A percentile compares a stretch with the other conserved stretches of the same genome.
Evolutionary conservation across 257 asterid genomes (phyloP).

Genomic region (Leptodermis oblonga): DNA sequence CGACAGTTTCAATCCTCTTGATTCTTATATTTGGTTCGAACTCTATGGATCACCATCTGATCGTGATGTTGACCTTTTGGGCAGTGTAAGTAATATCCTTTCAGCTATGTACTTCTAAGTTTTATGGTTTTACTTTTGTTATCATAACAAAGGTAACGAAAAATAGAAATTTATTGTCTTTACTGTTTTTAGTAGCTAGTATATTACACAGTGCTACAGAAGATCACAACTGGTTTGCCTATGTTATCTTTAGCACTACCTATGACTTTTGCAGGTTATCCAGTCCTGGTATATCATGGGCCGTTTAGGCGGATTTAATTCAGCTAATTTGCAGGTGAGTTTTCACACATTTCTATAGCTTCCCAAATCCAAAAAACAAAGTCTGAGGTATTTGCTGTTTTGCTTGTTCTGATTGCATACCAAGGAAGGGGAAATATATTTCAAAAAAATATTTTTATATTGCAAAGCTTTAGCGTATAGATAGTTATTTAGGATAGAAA

Average conservation of each 20-base stretch:
- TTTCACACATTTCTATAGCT: background rate
- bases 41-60: slow-evolving; percentile 87
- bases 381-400: background rate
- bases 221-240: background rate
- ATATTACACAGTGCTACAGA: background rate
- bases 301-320: slow-evolving; percentile 86
- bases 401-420: background rate
- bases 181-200: background rate
- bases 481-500: background rate
- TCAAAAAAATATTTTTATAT: background rate
- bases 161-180: background rate
- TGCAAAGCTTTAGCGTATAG: background rate
- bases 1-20: slow-evolving; percentile 90
- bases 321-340: slow-evolving; percentile 79
- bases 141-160: background rate
- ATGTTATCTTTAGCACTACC: slow-evolving; percentile 3
- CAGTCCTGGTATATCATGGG: slow-evolving; percentile 99
- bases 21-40: slow-evolving; percentile 92
- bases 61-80: slow-evolving; percentile 88
- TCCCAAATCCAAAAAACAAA: too few species aligned
- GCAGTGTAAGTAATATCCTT: slow-evolving; percentile 65
- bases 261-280: slow-evolving; percentile 51
- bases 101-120: slow-evolving; percentile 14
- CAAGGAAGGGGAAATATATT: background rate
- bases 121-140: background rate